A percentile compares a stretch with the other conserved stretches of the same genome.
These are phyloP conservation scores for Pythium aristosporum DNA, from an alignment of 352 stramenopile species.

Conservation along the genomic window DNA sequence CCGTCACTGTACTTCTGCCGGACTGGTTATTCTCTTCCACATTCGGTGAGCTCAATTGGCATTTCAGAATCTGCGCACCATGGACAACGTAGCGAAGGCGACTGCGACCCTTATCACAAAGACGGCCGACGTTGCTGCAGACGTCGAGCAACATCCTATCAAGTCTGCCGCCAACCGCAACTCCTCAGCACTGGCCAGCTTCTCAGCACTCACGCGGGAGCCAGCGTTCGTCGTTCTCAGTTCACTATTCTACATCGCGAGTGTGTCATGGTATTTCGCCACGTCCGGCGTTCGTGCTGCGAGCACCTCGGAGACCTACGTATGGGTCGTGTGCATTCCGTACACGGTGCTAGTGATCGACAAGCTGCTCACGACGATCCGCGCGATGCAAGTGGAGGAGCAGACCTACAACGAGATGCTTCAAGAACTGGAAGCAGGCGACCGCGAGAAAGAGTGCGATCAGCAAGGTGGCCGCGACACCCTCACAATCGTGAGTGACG, in stretches of 20 bases:
- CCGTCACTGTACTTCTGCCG: not conserved
- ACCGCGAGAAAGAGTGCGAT: constrained; percentile 2
- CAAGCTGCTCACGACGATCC: constrained; percentile 15
- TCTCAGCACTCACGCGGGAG: not conserved
- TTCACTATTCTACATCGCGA: constrained; percentile 16
- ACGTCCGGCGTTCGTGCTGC: not conserved
- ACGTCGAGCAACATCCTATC: not conserved
- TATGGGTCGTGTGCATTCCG: constrained; percentile 20
- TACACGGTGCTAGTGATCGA: constrained; percentile 16
- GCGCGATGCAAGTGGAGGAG: constrained; percentile 10
- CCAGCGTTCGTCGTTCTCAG: constrained; percentile 1
- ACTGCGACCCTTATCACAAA: not conserved
- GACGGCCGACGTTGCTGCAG: no score
- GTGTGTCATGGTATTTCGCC: constrained; percentile 13
- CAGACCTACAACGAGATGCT: not conserved
- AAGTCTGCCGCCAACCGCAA: not conserved
- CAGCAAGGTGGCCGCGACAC: constrained; percentile 4
- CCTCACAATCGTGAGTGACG: constrained; percentile 14
- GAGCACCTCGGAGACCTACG: not conserved
- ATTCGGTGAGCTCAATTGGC: not conserved
- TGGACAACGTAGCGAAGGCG: not conserved
- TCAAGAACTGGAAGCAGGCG: not conserved
- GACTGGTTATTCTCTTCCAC: not conserved
- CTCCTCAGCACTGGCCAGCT: not conserved
- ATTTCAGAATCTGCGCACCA: not conserved